Conservation (phyloP, 805 yeast genomes). For the Candida insectorum region DNA sequence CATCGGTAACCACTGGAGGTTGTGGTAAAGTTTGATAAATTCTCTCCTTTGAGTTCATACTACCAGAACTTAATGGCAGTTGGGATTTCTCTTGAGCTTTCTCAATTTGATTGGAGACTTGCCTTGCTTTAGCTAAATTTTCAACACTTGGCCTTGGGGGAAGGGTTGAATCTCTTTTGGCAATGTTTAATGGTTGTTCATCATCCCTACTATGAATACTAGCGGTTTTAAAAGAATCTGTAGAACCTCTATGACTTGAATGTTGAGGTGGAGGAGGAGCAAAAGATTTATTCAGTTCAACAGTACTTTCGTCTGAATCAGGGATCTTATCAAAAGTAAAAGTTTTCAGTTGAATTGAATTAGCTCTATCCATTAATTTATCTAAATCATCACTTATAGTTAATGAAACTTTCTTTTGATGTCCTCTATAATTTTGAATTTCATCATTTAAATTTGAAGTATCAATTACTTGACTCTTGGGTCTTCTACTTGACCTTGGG, state of each 20-base stretch:
- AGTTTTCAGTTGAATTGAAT: constrained; percentile 14
- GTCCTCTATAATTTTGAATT: not conserved
- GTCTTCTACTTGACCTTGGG: constrained; percentile 36
- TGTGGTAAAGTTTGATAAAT: constrained; percentile 11
- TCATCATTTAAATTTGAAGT: constrained; percentile 3
- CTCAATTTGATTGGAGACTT: constrained; percentile 16
- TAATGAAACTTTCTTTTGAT: constrained; percentile 18
- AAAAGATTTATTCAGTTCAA: constrained; percentile 3
- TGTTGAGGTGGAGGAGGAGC: not conserved
- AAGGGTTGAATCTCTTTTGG: constrained; percentile 4
- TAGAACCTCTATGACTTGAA: not conserved
- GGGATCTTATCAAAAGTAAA: constrained; percentile 11
- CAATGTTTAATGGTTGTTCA: constrained; percentile 1
- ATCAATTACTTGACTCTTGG: constrained; percentile 24
- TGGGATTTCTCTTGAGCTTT: not conserved
- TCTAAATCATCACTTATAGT: constrained; percentile 36
- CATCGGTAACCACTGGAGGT: constrained; percentile 9
- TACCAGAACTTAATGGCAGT: not conserved
- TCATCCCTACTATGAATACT: constrained; percentile 1
- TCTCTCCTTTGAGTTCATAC: constrained; percentile 2
- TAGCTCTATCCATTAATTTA: constrained; percentile 35
- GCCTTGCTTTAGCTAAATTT: constrained; percentile 20
- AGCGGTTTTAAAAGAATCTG: constrained; percentile 8
- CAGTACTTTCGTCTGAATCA: constrained; percentile 8
- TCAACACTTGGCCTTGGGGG: constrained; percentile 27